Evolutionary conservation across 2,329 filamentous ascomycete genomes (phyloP), one percentile per base, ranked within the genome.

Genomic region (Mycosphaerelloides madeirae): DNA sequence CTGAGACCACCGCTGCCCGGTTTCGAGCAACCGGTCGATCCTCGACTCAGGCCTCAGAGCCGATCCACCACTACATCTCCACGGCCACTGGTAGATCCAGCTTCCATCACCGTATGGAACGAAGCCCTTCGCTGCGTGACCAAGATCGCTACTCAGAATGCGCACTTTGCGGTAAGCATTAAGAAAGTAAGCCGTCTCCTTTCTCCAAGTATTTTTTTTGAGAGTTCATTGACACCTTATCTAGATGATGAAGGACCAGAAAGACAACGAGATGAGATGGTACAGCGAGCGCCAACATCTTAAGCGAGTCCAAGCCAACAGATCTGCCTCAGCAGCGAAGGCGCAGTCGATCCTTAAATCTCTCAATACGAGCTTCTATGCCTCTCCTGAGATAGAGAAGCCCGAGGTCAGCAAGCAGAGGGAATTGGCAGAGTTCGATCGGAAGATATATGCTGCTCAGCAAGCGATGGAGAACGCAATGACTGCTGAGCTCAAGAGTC

Each of bases 221-320:
- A 36, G 46, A 46, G 41, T 48, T 43, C 53, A 57, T 61, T 57
- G 44, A 57, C 59, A 54, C 39, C 29, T 29, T 16, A 33, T 39
- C 3, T 49, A 80, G 65, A 70, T 85, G 63, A 83, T 85, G 48
- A 72, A 72, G 43, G 74, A 79, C 32, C 81, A 85, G 60, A 75
- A 80, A 55, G 71, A 74, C 31, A 76, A 84, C 54, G 80, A 85
- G 53, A 72, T 72, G 52, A 73, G 78, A 52, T 85, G 82, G 72
- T 65, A 62, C 33, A 50, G 46, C 12, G 62, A 61, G 34, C 50
- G 62, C 25, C 63, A 64, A 48, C 56, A 54, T 13, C 41, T 66
- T 20, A 66, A 66, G 50, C 54, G 59, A n/a, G 52, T 46, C 1
- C 60, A 64, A 34, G 55, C 55, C 32, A 58, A 52, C 16, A 52